Evolutionary conservation across 164 flowering plant species (phyloP).

Genomic region (Pachysandra terminalis): DNA sequence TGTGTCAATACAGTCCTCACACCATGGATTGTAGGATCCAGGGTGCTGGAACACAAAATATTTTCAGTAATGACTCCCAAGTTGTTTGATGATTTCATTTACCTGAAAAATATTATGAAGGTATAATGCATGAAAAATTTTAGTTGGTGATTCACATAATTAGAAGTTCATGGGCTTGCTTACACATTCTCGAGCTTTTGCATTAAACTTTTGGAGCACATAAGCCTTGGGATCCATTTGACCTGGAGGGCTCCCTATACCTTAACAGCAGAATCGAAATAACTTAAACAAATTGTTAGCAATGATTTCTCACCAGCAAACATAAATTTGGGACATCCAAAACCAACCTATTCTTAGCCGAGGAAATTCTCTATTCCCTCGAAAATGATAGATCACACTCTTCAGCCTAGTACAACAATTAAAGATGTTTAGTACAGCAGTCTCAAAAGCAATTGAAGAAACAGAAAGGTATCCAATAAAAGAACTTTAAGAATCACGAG

Average conservation of each 20-base stretch:
- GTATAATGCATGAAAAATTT: not conserved
- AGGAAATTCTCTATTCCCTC: slow-evolving; percentile 82
- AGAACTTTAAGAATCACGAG: not conserved
- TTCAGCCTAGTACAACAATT: slow-evolving; percentile 46
- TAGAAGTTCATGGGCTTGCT: slow-evolving; percentile 14
- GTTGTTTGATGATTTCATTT: not conserved
- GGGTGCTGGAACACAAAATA: not conserved
- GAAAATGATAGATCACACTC: slow-evolving; percentile 82
- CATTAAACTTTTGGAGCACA: slow-evolving; percentile 87
- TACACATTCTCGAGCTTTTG: slow-evolving; percentile 66
- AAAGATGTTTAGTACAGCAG: not conserved
- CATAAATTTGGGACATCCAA: not conserved
- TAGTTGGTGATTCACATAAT: not conserved
- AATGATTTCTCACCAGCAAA: not conserved
- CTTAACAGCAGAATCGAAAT: slow-evolving; percentile 30
- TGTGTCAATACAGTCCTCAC: not conserved
- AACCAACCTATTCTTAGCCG: slow-evolving; percentile 85
- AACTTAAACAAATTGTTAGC: not conserved
- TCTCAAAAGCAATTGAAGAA: not conserved
- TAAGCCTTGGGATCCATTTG: slow-evolving; percentile 99
- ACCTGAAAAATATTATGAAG: too few relatives aligned
- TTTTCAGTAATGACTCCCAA: not conserved
- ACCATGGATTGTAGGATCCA: not conserved
- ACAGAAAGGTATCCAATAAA: not conserved
- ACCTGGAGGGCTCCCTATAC: slow-evolving; percentile 94